Evolutionary conservation across 306 rosid genomes (phyloP), one percentile per base, ranked within the genome.

Genomic region (Ormosia emarginata): DNA sequence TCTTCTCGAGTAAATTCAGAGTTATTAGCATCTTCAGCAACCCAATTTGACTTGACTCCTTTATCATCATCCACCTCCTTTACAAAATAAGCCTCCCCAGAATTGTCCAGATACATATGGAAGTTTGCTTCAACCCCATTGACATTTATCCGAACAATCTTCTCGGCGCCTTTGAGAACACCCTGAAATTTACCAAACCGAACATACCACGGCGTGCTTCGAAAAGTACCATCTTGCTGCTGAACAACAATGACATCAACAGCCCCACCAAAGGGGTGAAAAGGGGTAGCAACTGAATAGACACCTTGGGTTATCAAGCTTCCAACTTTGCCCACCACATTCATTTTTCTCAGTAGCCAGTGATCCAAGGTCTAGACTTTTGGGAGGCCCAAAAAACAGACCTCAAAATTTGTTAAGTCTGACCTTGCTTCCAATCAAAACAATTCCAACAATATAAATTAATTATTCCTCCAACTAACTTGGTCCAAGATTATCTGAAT

Each of bases 221-320:
- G 86, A 74, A 95, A 95, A 4, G 95, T 90, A 64, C 96, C 99
- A 87, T 95, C 99, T 83, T 85, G 98, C 87, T 95, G 99, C 85
- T 87, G 94, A 89, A 95, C 99, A 72, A 92, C 98, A 84, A 95
- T 93, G 80, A 90, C 93, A 84, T 95, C 99, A 71, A 95, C 93
- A 71, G 99, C 99, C 78, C 99, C 99, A 46, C 99, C 99, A 53
- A 95, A 95, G 10, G 99, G 99, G 58, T 95, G 99, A 87, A 95
- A 95, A 47, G 99, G 99, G 7, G 95, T 93, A 52, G 98, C 97
- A 82, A 95, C 98, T 37, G 98, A 89, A 81, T 94, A 94, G 80
- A 94, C 98, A 53, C 98, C 97, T 86, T 91, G 93, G 6, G 91
- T 74, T 76, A 95, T 95, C 84, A 93, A 74, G 86, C 93, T 95